Base-by-base conservation (phyloP, 257 asterid species). In the Striga asiatica region DNA sequence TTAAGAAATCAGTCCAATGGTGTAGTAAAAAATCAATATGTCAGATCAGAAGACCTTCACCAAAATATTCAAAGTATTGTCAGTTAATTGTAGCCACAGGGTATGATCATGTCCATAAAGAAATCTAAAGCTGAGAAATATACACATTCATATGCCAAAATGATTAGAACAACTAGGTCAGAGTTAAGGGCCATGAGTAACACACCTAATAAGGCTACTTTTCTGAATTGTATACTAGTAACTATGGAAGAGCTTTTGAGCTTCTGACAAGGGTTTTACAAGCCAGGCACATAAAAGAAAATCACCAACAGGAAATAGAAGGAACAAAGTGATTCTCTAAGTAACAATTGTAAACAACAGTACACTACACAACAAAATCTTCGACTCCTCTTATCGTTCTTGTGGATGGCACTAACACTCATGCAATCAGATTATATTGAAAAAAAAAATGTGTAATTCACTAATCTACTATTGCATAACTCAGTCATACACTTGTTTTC, bases 1-100 rank as follows among this genome's bases (percentile, higher is more conserved):
- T 78, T 70, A 69, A 78, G 28, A 76, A 61, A 81, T 68, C 63
- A 71, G 65, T 66, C 39, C 39, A 57, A 25, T 34, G 53, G 65
- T 66, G n/a, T 52, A 29, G 71, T 58, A 14, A 49, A 19, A 20
- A 66, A 50, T 19, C 56, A 9, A 25, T 6, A 13, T 34, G 38
- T 43, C 45, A n/a, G 35, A n/a, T 24, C 16, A 50, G 49, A 39
- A 50, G 56, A 50, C n/a, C n/a, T n/a, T n/a, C n/a, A n/a, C n/a
- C n/a, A n/a, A n/a, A n/a, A n/a, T n/a, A n/a, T n/a, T n/a, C n/a
- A n/a, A n/a, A n/a, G n/a, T n/a, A 27, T 17, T 27, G 14, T 22
- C 3, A 13, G 16, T 20, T 20, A 6, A 17, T 54, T 37, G 49
- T 55, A 0, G n/a, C n/a, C n/a, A n/a, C n/a, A n/a, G 23, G 47